Evolutionary conservation across 2,329 filamentous ascomycete genomes (phyloP).

Genomic region (Colletotrichum lini): DNA sequence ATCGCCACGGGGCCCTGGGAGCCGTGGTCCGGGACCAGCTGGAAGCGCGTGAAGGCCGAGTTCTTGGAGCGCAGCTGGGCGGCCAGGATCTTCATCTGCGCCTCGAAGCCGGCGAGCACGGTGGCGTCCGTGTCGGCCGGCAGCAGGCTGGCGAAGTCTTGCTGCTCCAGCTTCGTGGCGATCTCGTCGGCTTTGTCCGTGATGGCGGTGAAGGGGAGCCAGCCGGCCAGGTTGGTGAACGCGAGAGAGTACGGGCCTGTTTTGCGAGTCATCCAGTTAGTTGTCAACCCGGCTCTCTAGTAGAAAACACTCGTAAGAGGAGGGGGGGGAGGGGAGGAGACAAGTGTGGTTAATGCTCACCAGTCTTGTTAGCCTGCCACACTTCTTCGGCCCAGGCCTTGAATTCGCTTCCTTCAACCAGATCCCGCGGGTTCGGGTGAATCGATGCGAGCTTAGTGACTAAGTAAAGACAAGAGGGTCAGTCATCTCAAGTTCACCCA

Average conservation of each 20-base stretch:
- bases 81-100: slow-evolving; percentile 56
- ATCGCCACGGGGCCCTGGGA: slow-evolving; percentile 47
- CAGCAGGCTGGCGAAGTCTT: slow-evolving; percentile 52
- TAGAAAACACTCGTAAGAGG: not conserved
- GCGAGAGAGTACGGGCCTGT: slow-evolving; percentile 51
- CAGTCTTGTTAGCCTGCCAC: slow-evolving; percentile 37
- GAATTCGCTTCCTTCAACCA: slow-evolving; percentile 38
- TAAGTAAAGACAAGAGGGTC: not conserved
- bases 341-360: slow-evolving; percentile 11
- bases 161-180: slow-evolving; percentile 49
- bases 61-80: slow-evolving; percentile 51
- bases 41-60: slow-evolving; percentile 53
- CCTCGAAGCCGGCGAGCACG: slow-evolving; percentile 54
- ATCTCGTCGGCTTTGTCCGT: slow-evolving; percentile 50
- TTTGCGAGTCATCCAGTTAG: not conserved
- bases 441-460: slow-evolving; percentile 38
- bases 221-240: slow-evolving; percentile 53
- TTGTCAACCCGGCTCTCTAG: not conserved
- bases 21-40: slow-evolving; percentile 44
- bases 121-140: slow-evolving; percentile 50
- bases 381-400: slow-evolving; percentile 40
- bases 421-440: slow-evolving; percentile 36
- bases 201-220: slow-evolving; percentile 54
- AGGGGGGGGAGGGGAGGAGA: too few relatives aligned
- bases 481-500: slow-evolving; percentile 1